These are phyloP conservation scores for Tuber aestivum DNA, from an alignment of 495 filamentous ascomycete genomes.

Conservation along the genomic window DNA sequence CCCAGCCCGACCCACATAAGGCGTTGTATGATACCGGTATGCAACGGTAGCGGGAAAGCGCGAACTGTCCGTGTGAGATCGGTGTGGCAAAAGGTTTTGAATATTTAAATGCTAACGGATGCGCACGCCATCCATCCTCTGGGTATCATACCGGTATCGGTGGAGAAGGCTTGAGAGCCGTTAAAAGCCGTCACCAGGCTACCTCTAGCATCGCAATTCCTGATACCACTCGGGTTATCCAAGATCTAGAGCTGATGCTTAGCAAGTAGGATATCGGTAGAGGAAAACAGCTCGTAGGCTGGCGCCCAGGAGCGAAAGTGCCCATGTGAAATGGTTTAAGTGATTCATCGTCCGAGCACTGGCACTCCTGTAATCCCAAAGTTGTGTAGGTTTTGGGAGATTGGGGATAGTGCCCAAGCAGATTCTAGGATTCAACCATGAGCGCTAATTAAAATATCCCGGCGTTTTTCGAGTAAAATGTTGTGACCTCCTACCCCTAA, in stretches of 20 bases:
- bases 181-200: background rate
- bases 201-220: background rate
- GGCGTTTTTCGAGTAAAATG: background rate
- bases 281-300: background rate
- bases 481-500: background rate
- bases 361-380: background rate
- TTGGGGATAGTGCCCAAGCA: too few species aligned
- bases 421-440: too few species aligned
- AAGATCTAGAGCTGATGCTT: background rate
- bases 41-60: background rate
- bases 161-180: background rate
- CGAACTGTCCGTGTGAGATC: background rate
- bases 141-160: background rate
- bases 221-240: background rate
- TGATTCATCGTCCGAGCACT: background rate
- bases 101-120: background rate
- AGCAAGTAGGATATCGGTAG: background rate
- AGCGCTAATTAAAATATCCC: background rate
- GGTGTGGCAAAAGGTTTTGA: background rate
- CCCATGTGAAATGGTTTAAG: background rate
- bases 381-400: background rate
- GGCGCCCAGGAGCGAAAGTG: background rate
- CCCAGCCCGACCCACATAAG: background rate
- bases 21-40: too few species aligned
- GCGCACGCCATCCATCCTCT: background rate